Evolutionary conservation across 352 stramenopile genomes (phyloP).

Genomic region (Phytopythium mirpurense): DNA sequence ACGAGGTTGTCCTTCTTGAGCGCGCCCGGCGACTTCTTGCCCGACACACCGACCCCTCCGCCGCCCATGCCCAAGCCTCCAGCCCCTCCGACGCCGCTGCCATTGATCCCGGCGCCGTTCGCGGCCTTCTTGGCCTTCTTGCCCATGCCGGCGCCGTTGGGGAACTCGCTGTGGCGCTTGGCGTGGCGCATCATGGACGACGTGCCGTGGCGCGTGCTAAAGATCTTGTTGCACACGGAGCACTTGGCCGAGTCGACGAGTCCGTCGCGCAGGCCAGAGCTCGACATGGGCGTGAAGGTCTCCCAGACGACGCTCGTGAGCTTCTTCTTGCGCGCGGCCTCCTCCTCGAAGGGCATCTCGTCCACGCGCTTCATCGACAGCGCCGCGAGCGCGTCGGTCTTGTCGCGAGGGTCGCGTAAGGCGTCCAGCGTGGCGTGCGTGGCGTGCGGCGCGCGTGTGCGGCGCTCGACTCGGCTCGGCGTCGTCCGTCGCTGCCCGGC

Average conservation of each 20-base stretch:
- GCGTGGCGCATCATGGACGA: slow-evolving; percentile 83
- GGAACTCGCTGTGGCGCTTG: slow-evolving; percentile 68
- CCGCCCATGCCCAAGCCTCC: neutral
- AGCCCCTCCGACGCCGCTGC: neutral
- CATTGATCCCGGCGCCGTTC: slow-evolving; percentile 21
- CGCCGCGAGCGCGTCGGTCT: slow-evolving; percentile 34
- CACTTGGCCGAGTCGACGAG: slow-evolving; percentile 73
- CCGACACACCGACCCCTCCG: slow-evolving; percentile 1
- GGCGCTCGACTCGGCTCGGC: neutral
- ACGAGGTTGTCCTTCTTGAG: slow-evolving; percentile 42
- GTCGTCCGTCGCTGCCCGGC: too few species aligned
- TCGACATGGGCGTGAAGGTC: slow-evolving; percentile 71
- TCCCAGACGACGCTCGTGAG: slow-evolving; percentile 81
- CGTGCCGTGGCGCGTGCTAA: slow-evolving; percentile 74
- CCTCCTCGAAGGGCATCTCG: slow-evolving; percentile 62
- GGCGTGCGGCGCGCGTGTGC: neutral
- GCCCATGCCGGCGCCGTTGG: slow-evolving; percentile 33
- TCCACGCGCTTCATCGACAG: slow-evolving; percentile 46
- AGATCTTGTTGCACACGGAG: slow-evolving; percentile 68
- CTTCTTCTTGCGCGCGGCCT: slow-evolving; percentile 71
- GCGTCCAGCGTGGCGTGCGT: slow-evolving; percentile 18
- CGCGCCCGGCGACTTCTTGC: slow-evolving; percentile 34
- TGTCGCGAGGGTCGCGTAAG: slow-evolving; percentile 19
- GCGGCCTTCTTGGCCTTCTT: slow-evolving; percentile 55
- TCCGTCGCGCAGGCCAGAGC: slow-evolving; percentile 55